phyloP scores from a whole-genome alignment of 805 yeast genomes.

The Metschnikowia noctiluminum region DNA sequence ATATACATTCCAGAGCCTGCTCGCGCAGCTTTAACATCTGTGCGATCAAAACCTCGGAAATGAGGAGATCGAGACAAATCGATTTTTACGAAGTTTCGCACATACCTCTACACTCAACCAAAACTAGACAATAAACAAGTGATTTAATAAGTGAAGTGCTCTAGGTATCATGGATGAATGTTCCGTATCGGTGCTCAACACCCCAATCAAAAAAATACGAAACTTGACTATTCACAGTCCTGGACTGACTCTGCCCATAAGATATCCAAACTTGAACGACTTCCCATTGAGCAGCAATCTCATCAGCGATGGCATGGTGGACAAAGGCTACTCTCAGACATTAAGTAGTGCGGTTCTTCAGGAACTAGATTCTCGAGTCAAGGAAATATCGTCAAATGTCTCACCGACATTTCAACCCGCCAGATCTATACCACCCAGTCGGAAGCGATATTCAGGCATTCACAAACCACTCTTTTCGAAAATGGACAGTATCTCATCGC shows the following conservation, averaged over 20 bases:
- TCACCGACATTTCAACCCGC: not conserved
- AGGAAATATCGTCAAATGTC: constrained; percentile 16
- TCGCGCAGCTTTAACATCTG: no score
- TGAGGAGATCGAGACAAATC: no score
- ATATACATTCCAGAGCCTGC: no score
- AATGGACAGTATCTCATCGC: constrained; percentile 50
- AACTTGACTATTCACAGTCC: constrained; percentile 35
- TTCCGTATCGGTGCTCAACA: constrained; percentile 23
- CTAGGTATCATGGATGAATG: constrained; percentile 13
- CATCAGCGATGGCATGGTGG: constrained; percentile 15
- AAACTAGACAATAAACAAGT: not conserved
- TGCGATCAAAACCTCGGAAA: no score
- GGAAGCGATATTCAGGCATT: constrained; percentile 30
- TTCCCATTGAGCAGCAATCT: constrained; percentile 9
- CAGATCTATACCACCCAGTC: constrained; percentile 5
- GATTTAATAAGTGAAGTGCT: no score
- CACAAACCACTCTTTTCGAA: constrained; percentile 33
- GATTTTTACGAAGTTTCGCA: no score
- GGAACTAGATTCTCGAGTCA: constrained; percentile 18
- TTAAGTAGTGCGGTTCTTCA: constrained; percentile 17
- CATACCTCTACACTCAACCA: not conserved
- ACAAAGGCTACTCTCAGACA: constrained; percentile 19
- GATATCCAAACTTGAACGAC: constrained; percentile 17
- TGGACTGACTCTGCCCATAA: constrained; percentile 10
- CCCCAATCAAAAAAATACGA: constrained; percentile 40